Base-by-base conservation (phyloP, 139 green algal genomes). In the Spirogloea muscicola region DNA sequence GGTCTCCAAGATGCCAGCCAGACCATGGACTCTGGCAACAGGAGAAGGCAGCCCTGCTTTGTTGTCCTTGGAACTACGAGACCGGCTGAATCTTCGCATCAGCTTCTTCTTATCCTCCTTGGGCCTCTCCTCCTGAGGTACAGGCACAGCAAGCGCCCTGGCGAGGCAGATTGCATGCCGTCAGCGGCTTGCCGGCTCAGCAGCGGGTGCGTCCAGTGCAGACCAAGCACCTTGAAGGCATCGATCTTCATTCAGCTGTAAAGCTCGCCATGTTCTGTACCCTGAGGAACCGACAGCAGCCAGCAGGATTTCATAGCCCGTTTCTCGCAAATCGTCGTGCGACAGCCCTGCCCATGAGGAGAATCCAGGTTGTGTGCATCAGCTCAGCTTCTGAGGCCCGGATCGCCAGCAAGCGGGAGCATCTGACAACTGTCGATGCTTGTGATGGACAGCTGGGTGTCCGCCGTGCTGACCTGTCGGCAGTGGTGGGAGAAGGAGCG, bases 21-120 rank as follows among this genome's bases (percentile, higher is more conserved):
- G 59, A 31, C 59, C 59, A 9, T 25, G 18, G 59, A 7, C 7
- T 21, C 27, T 31, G 18, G 21, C 59, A 21, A n/a, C 9, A 16
- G 55, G 9, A 16, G 21, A 21, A 21, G 27, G 27, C 29, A 55
- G 13, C 18, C 13, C 57, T 18, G 27, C 18, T 41, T 65, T 69
- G 37, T 42, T 46, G 29, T 42, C 44, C 31, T 63, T 62, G 31
- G 6, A 7, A 9, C 31, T 52, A 6, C 4, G 27, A 64, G 25
- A 10, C 4, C 41, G 9, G 5, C 10, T 69, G 6, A 10, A 7
- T 25, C 6, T 39, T 33, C 29, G 41, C 60, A 25, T 69, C 9
- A 10, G 6, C 60, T 62, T 62, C 13, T 69, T 46, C 16, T 69
- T 62, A 6, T 69, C 60, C 13, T 69, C 43, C 60, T 49, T 33